Evolutionary conservation across 805 yeast genomes (phyloP).

Genomic region (Metschnikowia sp.): DNA sequence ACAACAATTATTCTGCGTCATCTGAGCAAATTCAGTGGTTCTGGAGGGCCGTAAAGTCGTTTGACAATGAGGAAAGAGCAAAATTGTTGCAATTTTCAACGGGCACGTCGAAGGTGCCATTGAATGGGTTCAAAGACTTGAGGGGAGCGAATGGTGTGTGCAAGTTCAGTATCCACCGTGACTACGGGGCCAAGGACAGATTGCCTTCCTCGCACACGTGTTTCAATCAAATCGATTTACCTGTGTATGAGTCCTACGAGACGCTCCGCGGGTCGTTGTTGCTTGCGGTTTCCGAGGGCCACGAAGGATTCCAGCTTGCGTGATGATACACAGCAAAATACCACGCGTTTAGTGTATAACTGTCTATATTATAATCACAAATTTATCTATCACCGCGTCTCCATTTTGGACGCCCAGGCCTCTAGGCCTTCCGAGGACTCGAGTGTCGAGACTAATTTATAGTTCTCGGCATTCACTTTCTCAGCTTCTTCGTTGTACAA

Average conservation of each 20-base stretch:
- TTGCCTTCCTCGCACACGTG: constrained; percentile 96
- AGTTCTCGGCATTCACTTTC: constrained; percentile 37
- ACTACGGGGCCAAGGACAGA: constrained; percentile 79
- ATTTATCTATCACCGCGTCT: not conserved
- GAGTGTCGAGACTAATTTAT: constrained; percentile 36
- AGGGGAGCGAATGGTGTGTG: constrained; percentile 84
- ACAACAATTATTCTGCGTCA: constrained; percentile 76
- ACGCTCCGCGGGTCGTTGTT: constrained; percentile 75
- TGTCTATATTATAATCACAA: not conserved
- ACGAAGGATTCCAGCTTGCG: constrained; percentile 93
- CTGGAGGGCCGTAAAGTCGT: constrained; percentile 96
- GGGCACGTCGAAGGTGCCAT: constrained; percentile 94
- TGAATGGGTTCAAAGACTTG: constrained; percentile 87
- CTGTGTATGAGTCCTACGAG: constrained; percentile 88
- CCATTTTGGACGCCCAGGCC: constrained; percentile 23
- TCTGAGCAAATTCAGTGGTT: constrained; percentile 93
- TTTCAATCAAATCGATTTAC: constrained; percentile 90
- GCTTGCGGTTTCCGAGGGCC: constrained; percentile 89
- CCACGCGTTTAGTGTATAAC: not conserved
- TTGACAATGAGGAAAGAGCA: constrained; percentile 91
- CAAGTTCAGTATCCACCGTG: constrained; percentile 85
- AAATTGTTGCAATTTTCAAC: constrained; percentile 92
- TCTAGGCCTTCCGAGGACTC: constrained; percentile 34
- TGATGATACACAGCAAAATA: constrained; percentile 4
- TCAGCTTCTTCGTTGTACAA: constrained; percentile 52